These are phyloP conservation scores for Malassezia caprae DNA, from an alignment of 1,284 basidiomycete species.

Conservation along the genomic window DNA sequence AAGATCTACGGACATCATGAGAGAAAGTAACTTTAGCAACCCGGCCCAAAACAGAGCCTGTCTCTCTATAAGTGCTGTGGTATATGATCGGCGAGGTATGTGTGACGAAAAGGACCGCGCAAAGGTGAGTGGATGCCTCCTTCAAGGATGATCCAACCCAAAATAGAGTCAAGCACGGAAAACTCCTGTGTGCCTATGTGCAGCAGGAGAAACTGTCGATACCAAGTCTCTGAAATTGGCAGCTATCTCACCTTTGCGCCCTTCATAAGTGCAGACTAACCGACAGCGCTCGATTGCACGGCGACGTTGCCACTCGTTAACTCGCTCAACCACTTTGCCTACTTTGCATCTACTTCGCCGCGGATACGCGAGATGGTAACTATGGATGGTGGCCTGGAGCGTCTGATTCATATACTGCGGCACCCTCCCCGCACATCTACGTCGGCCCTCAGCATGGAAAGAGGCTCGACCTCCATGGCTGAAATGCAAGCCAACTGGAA, in stretches of 20 bases:
- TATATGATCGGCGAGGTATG: slow-evolving; percentile 89
- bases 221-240: slow-evolving; percentile 2
- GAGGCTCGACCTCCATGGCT: slow-evolving; percentile 25
- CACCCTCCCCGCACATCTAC: slow-evolving; percentile 11
- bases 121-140: background rate
- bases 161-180: slow-evolving; percentile 21
- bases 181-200: background rate
- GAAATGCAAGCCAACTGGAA: slow-evolving; percentile 47
- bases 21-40: slow-evolving; percentile 93
- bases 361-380: slow-evolving; percentile 97
- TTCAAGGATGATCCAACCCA: slow-evolving; percentile 12
- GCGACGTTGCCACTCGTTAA: slow-evolving; percentile 86
- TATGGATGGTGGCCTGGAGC: slow-evolving; percentile 89
- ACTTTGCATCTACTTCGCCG: slow-evolving; percentile 92
- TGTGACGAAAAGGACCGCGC: slow-evolving; percentile 18
- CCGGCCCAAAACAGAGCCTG: slow-evolving; percentile 89
- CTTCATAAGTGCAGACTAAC: background rate
- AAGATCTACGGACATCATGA: slow-evolving; percentile 55
- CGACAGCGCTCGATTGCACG: slow-evolving; percentile 78
- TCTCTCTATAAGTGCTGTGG: slow-evolving; percentile 82
- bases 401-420: slow-evolving; percentile 69
- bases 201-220: slow-evolving; percentile 10
- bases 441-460: background rate
- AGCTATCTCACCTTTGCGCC: background rate
- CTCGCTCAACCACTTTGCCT: slow-evolving; percentile 89